phyloP scores from a whole-genome alignment of 768 basidiomycete genomes.

The Trametes gibbosa region DNA sequence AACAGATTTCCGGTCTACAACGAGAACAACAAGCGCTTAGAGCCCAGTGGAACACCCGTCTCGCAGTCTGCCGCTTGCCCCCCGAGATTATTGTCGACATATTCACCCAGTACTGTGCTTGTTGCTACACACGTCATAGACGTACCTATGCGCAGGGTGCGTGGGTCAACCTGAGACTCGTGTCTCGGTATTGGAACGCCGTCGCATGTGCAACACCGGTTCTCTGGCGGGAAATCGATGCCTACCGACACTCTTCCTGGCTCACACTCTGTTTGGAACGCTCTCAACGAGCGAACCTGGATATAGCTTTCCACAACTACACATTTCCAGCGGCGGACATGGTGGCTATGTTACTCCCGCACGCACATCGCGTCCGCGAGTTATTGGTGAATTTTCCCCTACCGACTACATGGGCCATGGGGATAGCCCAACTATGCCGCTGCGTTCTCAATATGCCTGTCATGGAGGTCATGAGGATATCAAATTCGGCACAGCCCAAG shows the following conservation, averaged over 20 bases:
- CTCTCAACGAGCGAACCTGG: neutral
- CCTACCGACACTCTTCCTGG: neutral
- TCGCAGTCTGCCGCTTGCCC: too few relatives aligned
- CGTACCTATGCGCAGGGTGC: too few relatives aligned
- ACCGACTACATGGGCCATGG: neutral
- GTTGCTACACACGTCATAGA: too few relatives aligned
- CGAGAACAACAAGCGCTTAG: too few relatives aligned
- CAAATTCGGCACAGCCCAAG: too few relatives aligned
- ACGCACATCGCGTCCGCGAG: neutral
- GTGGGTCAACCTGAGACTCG: neutral
- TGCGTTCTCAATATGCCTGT: neutral
- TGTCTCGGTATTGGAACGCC: neutral
- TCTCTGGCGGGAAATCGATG: neutral
- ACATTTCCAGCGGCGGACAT: neutral
- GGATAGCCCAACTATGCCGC: neutral
- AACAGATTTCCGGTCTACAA: too few relatives aligned
- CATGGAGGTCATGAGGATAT: neutral
- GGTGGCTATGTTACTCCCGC: neutral
- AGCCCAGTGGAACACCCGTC: too few relatives aligned
- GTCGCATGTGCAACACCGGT: neutral
- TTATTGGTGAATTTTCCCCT: neutral
- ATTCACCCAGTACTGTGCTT: too few relatives aligned
- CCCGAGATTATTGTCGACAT: too few relatives aligned
- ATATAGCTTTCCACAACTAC: neutral
- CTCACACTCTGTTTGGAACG: neutral